A percentile compares a stretch with the other conserved stretches of the same genome.
Conservation (phyloP, 768 basidiomycete species). For the Kwoniella dendrophila region DNA sequence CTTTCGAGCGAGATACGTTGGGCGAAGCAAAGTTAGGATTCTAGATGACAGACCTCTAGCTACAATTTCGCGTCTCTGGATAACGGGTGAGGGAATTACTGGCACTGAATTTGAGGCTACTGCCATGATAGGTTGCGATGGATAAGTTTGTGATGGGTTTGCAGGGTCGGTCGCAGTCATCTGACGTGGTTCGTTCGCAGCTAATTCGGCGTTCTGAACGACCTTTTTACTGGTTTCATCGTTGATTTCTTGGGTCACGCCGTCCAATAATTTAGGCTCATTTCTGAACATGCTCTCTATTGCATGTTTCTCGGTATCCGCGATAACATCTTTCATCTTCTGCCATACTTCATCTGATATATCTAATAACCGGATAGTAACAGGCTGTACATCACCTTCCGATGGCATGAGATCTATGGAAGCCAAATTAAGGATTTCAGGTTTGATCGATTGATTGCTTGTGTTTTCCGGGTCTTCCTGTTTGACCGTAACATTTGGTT, state of each 20-base stretch:
- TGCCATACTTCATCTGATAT: constrained; percentile 38
- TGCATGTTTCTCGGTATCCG: constrained; percentile 25
- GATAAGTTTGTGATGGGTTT: background rate
- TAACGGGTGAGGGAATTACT: background rate
- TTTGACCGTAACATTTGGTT: background rate
- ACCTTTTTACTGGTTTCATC: background rate
- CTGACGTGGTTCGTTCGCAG: background rate
- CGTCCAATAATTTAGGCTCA: constrained; percentile 29
- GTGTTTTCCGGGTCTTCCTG: background rate
- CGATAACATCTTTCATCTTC: constrained; percentile 32
- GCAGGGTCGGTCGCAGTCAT: background rate
- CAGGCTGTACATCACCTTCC: constrained; percentile 28
- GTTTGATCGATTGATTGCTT: background rate
- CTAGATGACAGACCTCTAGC: background rate
- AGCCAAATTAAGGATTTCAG: constrained; percentile 32
- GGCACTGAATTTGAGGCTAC: background rate
- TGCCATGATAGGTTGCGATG: too few relatives aligned
- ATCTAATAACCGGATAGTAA: constrained; percentile 37
- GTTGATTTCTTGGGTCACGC: background rate
- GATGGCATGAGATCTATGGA: constrained; percentile 30
- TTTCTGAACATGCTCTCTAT: constrained; percentile 19
- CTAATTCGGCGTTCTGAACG: background rate
- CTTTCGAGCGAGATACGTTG: constrained; percentile 9
- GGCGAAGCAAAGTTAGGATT: background rate
- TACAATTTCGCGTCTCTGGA: background rate